Percentiles rank a stretch among this genome's conserved stretches.
These are phyloP conservation scores for Nadsonia starkeyi-henricii DNA, from an alignment of 1,139 yeast genomes.

Conservation along the genomic window DNA sequence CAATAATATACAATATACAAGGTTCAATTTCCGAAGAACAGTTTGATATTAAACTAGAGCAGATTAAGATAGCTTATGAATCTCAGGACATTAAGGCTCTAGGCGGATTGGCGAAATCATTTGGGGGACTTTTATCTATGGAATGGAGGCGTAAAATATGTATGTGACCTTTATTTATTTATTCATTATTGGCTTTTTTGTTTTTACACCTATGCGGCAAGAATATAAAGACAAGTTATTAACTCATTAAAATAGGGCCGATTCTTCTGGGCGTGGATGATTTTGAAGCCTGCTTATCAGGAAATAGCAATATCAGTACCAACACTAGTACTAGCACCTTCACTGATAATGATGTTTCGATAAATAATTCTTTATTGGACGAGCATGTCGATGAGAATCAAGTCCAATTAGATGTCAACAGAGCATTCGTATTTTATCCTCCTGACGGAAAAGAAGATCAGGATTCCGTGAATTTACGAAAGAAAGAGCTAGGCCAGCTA, in stretches of 20 bases:
- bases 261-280: neutral
- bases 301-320: neutral
- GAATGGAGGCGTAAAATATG: neutral
- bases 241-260: neutral
- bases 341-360: neutral
- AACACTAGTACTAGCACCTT: no score
- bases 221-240: no score
- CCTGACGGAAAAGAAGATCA: slow-evolving; percentile 12
- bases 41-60: no score
- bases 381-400: slow-evolving; percentile 66
- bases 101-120: neutral
- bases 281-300: neutral
- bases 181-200: neutral
- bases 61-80: neutral
- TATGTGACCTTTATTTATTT: neutral
- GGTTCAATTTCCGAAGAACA: no score
- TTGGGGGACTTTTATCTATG: neutral
- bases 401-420: slow-evolving; percentile 57
- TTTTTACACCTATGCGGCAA: no score
- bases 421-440: slow-evolving; percentile 40
- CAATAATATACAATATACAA: no score
- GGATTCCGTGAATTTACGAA: slow-evolving; percentile 16
- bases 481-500: slow-evolving; percentile 32
- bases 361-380: slow-evolving; percentile 5
- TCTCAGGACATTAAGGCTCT: neutral